phyloP scores from a whole-genome alignment of 1,139 yeast genomes.

The Torulaspora globosa region DNA sequence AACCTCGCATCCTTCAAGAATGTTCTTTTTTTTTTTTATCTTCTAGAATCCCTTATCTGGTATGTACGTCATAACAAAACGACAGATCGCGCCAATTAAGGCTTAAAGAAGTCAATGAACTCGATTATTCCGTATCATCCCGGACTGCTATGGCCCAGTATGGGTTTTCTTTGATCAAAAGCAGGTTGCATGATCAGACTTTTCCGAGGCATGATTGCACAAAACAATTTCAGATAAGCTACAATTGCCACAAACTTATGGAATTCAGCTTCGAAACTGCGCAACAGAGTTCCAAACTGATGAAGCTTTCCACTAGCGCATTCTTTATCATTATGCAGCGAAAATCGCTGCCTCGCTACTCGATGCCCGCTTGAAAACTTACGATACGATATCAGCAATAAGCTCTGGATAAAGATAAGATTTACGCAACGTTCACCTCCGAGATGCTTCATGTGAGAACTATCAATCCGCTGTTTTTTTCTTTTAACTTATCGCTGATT shows the following conservation, averaged over 20 bases:
- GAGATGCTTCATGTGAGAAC: too few relatives aligned
- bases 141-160: too few relatives aligned
- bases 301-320: not conserved
- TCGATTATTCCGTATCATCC: not conserved
- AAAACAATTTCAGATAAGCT: not conserved
- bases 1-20: conserved; percentile 76
- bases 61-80: not conserved
- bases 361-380: not conserved
- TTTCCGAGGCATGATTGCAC: not conserved
- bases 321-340: not conserved
- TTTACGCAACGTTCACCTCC: not conserved
- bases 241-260: not conserved
- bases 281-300: not conserved
- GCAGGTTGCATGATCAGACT: not conserved
- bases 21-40: conserved; percentile 32
- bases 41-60: not conserved
- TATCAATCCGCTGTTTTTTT: too few relatives aligned
- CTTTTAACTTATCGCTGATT: not conserved
- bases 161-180: not conserved
- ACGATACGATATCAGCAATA: not conserved
- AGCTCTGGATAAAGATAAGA: not conserved
- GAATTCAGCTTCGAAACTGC: not conserved
- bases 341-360: not conserved
- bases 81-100: not conserved
- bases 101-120: not conserved